These are phyloP conservation scores for Schizophyllum commune DNA, from an alignment of 1,284 basidiomycete genomes.

Conservation along the genomic window DNA sequence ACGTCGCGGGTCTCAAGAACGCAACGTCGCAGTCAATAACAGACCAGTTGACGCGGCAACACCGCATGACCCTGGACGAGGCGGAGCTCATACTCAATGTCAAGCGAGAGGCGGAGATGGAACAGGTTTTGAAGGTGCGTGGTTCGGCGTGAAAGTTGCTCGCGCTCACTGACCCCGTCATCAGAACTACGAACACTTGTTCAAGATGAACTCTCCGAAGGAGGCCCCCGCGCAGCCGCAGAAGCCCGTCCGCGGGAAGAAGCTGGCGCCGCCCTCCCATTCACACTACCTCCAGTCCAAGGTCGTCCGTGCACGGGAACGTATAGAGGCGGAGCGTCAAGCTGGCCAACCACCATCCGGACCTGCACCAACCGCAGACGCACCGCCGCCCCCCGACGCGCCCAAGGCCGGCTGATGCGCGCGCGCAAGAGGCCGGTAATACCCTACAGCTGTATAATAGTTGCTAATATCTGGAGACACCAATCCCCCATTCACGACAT, in stretches of 20 bases:
- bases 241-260: conserved; percentile 36
- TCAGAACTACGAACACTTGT: conserved; percentile 90
- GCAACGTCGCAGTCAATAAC: conserved; percentile 67
- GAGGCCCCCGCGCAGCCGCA: conserved; percentile 33
- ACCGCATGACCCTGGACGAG: conserved; percentile 95
- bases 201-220: conserved; percentile 80
- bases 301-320: conserved; percentile 88
- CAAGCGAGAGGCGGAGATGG: conserved; percentile 68
- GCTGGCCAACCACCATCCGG: conserved; percentile 25
- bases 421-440: not conserved
- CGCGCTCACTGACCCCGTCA: not conserved
- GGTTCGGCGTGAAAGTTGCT: not conserved
- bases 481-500: not conserved
- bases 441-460: not conserved
- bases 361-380: not conserved
- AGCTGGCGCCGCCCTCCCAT: conserved; percentile 39
- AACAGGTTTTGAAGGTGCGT: conserved; percentile 68
- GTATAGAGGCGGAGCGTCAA: conserved; percentile 82
- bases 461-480: not conserved
- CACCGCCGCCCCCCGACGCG: conserved; percentile 5
- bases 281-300: conserved; percentile 97
- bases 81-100: conserved; percentile 91
- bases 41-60: conserved; percentile 73
- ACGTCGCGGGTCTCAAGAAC: conserved; percentile 64
- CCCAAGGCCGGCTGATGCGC: not conserved